A percentile compares a stretch with the other conserved stretches of the same genome.
Evolutionary conservation across 345 rosid genomes (phyloP).

Genomic region (Eucalyptus marginata): DNA sequence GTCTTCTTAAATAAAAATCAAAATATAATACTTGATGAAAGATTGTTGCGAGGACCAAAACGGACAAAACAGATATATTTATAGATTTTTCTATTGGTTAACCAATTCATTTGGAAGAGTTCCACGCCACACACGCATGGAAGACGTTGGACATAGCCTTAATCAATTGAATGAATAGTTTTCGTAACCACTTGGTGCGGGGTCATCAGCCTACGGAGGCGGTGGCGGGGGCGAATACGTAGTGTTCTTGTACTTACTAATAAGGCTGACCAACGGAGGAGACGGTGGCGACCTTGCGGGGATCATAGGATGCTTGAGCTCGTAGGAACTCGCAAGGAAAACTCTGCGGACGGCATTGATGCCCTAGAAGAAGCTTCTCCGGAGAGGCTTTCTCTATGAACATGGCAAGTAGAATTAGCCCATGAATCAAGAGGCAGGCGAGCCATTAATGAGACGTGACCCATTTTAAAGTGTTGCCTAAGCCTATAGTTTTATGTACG

Average conservation of each 20-base stretch:
- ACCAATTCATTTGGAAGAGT: neutral
- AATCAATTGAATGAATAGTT: neutral
- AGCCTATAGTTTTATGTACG: neutral
- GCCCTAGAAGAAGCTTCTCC: neutral
- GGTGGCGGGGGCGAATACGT: neutral
- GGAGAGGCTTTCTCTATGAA: neutral
- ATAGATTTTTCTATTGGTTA: neutral
- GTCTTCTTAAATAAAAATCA: too few relatives aligned
- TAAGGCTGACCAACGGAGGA: rapidly evolving
- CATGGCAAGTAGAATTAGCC: neutral
- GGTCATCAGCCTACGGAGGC: rapidly evolving
- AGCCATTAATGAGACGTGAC: neutral
- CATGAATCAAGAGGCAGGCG: neutral
- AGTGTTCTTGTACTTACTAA: neutral
- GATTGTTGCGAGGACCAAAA: too few relatives aligned
- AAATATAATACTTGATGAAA: too few relatives aligned
- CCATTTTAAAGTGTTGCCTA: neutral
- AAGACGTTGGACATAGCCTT: neutral
- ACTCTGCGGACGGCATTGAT: neutral
- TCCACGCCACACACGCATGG: neutral
- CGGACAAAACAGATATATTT: too few relatives aligned
- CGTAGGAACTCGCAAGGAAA: neutral
- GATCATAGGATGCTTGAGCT: neutral
- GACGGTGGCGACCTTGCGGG: rapidly evolving
- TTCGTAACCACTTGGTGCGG: neutral